Percentiles rank a stretch among this genome's conserved stretches.
phyloP scores from a whole-genome alignment of 1,284 basidiomycete genomes.

The Violaceomyces palustris region DNA sequence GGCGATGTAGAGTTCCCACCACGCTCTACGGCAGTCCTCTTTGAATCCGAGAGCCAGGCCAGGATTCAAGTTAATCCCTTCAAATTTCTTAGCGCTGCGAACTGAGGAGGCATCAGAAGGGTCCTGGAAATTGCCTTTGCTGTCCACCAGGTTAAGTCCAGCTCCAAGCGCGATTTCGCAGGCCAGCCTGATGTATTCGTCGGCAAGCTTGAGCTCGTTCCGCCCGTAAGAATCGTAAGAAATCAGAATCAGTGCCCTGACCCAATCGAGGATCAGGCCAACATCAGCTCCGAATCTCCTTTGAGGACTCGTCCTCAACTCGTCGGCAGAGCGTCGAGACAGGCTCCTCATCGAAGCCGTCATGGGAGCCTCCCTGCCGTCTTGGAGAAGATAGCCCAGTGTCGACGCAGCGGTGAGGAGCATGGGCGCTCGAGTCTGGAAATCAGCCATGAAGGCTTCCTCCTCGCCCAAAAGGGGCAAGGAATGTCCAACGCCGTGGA shows the following conservation, averaged over 20 bases:
- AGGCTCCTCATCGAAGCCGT: neutral
- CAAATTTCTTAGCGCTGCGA: too few relatives aligned
- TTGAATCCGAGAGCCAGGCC: too few relatives aligned
- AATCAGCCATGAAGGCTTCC: neutral
- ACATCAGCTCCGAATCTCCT: neutral
- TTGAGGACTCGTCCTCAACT: neutral
- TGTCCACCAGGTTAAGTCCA: slow-evolving; percentile 2
- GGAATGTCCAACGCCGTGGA: neutral
- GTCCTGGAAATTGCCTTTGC: neutral
- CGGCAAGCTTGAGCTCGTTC: neutral
- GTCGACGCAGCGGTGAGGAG: neutral
- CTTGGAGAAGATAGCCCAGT: neutral
- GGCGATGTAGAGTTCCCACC: slow-evolving; percentile 7
- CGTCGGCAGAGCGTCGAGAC: neutral
- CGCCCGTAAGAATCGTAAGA: slow-evolving; percentile 7
- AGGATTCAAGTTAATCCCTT: too few relatives aligned
- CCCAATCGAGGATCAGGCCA: neutral
- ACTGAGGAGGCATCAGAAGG: too few relatives aligned
- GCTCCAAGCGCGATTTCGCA: slow-evolving; percentile 2
- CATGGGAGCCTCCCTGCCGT: neutral
- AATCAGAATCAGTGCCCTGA: slow-evolving; percentile 1
- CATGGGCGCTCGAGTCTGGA: too few relatives aligned
- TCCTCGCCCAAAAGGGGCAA: neutral
- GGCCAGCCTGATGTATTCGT: neutral
- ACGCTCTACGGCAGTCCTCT: neutral